phyloP scores from a whole-genome alignment of 805 yeast genomes.

The Grigorovia yakushimaensis region DNA sequence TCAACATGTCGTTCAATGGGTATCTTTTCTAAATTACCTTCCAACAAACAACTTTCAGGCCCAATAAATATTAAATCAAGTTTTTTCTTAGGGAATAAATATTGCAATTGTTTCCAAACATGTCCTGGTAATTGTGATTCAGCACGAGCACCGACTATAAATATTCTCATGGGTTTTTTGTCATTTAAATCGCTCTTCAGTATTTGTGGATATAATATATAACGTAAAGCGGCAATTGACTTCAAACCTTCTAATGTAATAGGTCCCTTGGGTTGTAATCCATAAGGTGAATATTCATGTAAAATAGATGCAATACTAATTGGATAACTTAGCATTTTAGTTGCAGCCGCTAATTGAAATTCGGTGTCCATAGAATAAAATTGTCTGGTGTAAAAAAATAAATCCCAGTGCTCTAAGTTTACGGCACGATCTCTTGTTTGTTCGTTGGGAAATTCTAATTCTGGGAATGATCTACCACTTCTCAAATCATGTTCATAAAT shows the following conservation, averaged over 20 bases:
- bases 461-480: conserved; percentile 90
- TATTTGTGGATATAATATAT: conserved; percentile 67
- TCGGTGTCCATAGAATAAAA: conserved; percentile 96
- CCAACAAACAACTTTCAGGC: conserved; percentile 59
- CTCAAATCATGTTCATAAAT: conserved; percentile 91
- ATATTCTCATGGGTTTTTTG: conserved; percentile 84
- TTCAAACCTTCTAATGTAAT: conserved; percentile 86
- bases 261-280: conserved; percentile 74
- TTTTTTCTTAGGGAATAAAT: conserved; percentile 67
- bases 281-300: conserved; percentile 80
- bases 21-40: conserved; percentile 20
- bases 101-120: conserved; percentile 90
- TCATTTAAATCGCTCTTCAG: conserved; percentile 34
- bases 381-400: conserved; percentile 84
- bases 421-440: conserved; percentile 69
- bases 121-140: conserved; percentile 92
- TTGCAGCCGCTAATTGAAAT: conserved; percentile 89
- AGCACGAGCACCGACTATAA: conserved; percentile 85
- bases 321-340: conserved; percentile 92
- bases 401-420: conserved; percentile 83
- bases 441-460: conserved; percentile 82
- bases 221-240: conserved; percentile 85
- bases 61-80: conserved; percentile 91
- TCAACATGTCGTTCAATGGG: conserved; percentile 71
- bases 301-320: conserved; percentile 76